Evolutionary conservation across 768 basidiomycete species (phyloP).

Genomic region (Kwoniella newhampshirensis): DNA sequence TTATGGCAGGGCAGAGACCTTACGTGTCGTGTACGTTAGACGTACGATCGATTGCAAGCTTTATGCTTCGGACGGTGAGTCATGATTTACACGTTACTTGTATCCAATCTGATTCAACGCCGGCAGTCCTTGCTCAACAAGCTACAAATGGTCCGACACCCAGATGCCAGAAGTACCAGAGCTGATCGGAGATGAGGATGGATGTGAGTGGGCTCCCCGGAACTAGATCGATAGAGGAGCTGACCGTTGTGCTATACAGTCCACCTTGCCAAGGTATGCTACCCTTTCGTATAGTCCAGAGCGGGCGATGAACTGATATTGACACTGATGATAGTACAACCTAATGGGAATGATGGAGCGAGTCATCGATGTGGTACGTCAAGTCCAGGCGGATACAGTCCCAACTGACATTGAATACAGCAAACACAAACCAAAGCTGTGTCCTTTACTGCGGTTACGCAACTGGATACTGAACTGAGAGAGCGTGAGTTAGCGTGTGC

Average conservation of each 20-base stretch:
- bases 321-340: constrained; percentile 24
- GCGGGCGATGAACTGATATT: constrained; percentile 1
- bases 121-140: constrained; percentile 45
- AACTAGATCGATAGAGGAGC: not conserved
- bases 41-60: constrained; percentile 48
- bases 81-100: no score
- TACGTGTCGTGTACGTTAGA: constrained; percentile 14
- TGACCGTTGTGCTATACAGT: constrained; percentile 20
- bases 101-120: no score
- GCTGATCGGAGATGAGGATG: constrained; percentile 33
- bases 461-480: constrained; percentile 43
- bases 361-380: constrained; percentile 45
- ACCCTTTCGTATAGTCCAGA: not conserved
- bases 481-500: constrained; percentile 38
- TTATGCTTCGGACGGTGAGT: constrained; percentile 48
- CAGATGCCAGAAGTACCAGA: constrained; percentile 37
- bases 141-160: constrained; percentile 42
- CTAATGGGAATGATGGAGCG: constrained; percentile 43
- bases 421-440: constrained; percentile 47
- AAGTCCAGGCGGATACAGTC: not conserved
- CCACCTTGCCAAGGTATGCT: constrained; percentile 29
- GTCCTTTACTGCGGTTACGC: constrained; percentile 31
- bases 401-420: constrained; percentile 1
- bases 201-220: constrained; percentile 26
- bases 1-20: not conserved